Percentiles rank a stretch among this genome's conserved stretches.
phyloP scores from a whole-genome alignment of 2,329 filamentous ascomycete species.

The Myrmaecium sp. region DNA sequence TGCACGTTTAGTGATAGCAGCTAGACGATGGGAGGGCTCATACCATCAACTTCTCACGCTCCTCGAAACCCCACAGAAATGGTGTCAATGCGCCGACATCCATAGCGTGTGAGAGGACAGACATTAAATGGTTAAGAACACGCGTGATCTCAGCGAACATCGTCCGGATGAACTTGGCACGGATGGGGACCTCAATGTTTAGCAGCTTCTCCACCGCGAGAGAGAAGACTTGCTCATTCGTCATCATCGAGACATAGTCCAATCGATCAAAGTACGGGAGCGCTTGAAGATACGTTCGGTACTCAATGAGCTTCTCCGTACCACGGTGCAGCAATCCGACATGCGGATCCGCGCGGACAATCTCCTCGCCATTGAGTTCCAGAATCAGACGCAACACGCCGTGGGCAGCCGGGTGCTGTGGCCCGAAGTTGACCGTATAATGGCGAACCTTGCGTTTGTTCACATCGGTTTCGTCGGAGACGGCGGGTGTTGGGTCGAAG shows the following conservation, averaged over 20 bases:
- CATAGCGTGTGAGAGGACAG: slow-evolving; percentile 92
- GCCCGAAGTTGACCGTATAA: slow-evolving; percentile 99
- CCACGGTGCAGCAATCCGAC: slow-evolving; percentile 91
- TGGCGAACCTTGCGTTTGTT: slow-evolving; percentile 79
- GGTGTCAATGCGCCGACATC: slow-evolving; percentile 95
- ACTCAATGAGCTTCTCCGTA: slow-evolving; percentile 99
- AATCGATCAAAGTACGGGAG: slow-evolving; percentile 97
- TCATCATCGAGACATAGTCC: slow-evolving; percentile 99
- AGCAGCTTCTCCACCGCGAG: slow-evolving; percentile 94
- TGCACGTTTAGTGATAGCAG: slow-evolving; percentile 1
- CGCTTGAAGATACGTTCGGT: slow-evolving; percentile 97
- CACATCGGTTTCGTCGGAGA: slow-evolving; percentile 26
- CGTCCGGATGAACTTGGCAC: slow-evolving; percentile 94
- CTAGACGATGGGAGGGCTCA: slow-evolving; percentile 14
- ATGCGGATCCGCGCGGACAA: slow-evolving; percentile 89
- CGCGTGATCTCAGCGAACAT: slow-evolving; percentile 91
- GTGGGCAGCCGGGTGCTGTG: slow-evolving; percentile 96
- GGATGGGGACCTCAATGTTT: slow-evolving; percentile 87
- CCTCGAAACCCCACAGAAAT: slow-evolving; percentile 98
- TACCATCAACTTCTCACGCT: slow-evolving; percentile 99
- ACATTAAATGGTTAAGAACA: slow-evolving; percentile 95
- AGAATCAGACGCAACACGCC: slow-evolving; percentile 95
- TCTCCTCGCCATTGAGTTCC: slow-evolving; percentile 94
- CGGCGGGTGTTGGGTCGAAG: slow-evolving; percentile 25
- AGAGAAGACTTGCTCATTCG: slow-evolving; percentile 95